These are phyloP conservation scores for Aspergillus olivimuriae DNA, from an alignment of 495 filamentous ascomycete species.

Conservation along the genomic window DNA sequence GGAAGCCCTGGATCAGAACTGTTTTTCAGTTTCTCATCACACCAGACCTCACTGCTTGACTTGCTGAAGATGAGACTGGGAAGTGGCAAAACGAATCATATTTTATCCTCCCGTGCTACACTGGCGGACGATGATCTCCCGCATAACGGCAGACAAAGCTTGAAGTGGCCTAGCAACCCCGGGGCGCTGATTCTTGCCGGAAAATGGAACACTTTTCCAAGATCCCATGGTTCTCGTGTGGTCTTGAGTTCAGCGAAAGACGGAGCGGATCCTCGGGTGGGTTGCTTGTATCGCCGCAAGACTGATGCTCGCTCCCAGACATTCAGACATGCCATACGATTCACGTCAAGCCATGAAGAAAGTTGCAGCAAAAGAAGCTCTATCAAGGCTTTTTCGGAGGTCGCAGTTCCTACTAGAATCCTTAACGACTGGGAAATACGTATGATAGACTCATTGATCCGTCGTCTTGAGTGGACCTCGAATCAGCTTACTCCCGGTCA, in stretches of 20 bases:
- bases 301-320: no score
- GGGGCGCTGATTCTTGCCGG: no score
- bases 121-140: no score
- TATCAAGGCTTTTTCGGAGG: neutral
- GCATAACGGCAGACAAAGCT: no score
- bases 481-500: slow-evolving; percentile 34
- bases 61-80: neutral
- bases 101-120: no score
- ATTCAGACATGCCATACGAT: no score
- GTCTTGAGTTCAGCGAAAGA: no score
- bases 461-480: slow-evolving; percentile 34
- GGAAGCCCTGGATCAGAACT: slow-evolving; percentile 31
- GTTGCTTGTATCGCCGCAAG: no score
- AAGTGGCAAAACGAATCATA: neutral
- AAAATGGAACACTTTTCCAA: no score
- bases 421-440: slow-evolving; percentile 34
- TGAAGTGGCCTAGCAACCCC: no score
- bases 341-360: neutral
- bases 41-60: slow-evolving; percentile 7
- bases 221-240: no score
- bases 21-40: slow-evolving; percentile 20
- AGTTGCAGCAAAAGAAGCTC: neutral
- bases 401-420: neutral
- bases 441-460: slow-evolving; percentile 29
- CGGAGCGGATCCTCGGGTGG: no score